phyloP scores from a whole-genome alignment of 192 early-diverging fungal genomes.

The Jimgerdemannia flammicorona region DNA sequence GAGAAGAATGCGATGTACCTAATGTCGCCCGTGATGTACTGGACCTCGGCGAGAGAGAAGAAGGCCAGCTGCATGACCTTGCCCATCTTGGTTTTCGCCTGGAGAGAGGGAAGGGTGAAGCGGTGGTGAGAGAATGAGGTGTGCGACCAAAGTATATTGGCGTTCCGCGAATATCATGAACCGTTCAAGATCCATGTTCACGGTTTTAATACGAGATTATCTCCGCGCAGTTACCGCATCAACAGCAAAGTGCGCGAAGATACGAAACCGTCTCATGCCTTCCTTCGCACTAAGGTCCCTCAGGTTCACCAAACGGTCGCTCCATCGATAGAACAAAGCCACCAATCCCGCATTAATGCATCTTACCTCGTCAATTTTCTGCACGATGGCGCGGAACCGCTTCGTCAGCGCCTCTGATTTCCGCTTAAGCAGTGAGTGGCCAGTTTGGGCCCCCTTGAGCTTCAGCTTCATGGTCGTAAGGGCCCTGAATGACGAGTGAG shows the following conservation, averaged over 20 bases:
- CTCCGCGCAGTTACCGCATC: no score
- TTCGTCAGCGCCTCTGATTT: slow-evolving; percentile 96
- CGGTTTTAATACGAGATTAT: no score
- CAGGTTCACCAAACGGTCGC: background rate
- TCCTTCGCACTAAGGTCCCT: background rate
- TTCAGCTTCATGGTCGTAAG: slow-evolving; percentile 93
- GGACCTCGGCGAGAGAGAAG: slow-evolving; percentile 97
- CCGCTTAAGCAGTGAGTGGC: slow-evolving; percentile 95
- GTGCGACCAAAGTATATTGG: no score
- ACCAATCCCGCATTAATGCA: background rate
- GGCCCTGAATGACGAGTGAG: slow-evolving; percentile 59
- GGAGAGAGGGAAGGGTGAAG: slow-evolving; percentile 3
- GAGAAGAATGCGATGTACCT: slow-evolving; percentile 38
- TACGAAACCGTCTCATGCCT: background rate
- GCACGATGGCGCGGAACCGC: slow-evolving; percentile 89
- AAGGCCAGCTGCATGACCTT: slow-evolving; percentile 97
- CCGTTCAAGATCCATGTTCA: no score
- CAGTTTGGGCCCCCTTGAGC: slow-evolving; percentile 96
- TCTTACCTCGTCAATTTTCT: slow-evolving; percentile 96
- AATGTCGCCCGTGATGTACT: slow-evolving; percentile 96
- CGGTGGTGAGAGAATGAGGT: no score
- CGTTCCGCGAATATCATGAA: no score
- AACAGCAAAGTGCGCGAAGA: background rate
- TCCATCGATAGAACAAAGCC: slow-evolving; percentile 3
- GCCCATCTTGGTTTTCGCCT: slow-evolving; percentile 98